Evolutionary conservation across 768 basidiomycete species (phyloP), one percentile per base, ranked within the genome.

Genomic region (Gloeophyllum trabeum): DNA sequence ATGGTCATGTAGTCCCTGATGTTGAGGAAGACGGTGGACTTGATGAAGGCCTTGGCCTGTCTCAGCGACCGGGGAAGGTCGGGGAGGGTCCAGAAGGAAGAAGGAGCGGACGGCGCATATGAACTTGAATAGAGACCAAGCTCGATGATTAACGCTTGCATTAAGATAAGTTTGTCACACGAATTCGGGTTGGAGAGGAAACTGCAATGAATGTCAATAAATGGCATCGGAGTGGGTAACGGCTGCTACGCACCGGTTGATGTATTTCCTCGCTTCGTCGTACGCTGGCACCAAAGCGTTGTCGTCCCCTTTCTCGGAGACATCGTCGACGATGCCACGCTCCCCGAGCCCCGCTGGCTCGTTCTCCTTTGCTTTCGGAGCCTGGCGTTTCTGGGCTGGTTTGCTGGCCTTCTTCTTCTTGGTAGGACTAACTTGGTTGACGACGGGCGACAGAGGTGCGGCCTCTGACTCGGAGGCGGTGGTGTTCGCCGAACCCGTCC

Each of bases 81-180:
- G 18, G 52, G 47, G 66, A 60, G 23, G 61, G 63, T 0, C 66
- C 65, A 13, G 64, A 63, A 51, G 47, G 58, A 41, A 20, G 35
- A 45, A 36, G 24, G 35, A 20, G 4, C 16, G 14, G 34, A 23
- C 6, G 46, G 28, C 19, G 39, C 35, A 13, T 28, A 32, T 34
- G 48, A 6, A 5, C 37, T 26, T 26, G 47, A 38, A 42, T 44
- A 54, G 32, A 63, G 62, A n/a, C 84, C 84, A n/a, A 88, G 67
- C 60, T 88, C 86, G 46, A 87, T 65, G 49, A 85, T 76, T 45
- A 88, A 70, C 0, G 82, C 76, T 44, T 86, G 85, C 4, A 87
- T 65, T 28, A 88, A 63, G 4, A 70, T 66, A 25, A 88, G 71
- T 28, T 74, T 65, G 41, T 67, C 70, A 6, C 65, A 61, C 4